Evolutionary conservation across 1,284 basidiomycete genomes (phyloP).

Genomic region (Neonothopanus nambi): DNA sequence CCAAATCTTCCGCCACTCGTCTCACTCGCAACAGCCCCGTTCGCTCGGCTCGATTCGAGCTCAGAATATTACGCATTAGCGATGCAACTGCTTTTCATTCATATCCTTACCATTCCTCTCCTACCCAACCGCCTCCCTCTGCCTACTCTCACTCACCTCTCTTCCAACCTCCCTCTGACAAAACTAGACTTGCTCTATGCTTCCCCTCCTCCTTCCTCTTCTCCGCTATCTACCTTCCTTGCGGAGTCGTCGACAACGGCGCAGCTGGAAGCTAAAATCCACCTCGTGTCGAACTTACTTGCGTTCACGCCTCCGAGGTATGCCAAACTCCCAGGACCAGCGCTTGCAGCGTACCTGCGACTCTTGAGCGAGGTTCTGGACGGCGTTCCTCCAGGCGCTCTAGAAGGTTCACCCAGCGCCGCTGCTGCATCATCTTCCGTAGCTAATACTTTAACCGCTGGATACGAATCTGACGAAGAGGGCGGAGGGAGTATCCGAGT

Average conservation of each 20-base stretch:
- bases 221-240: constrained; percentile 18
- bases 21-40: constrained; percentile 37
- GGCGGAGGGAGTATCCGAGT: constrained; percentile 26
- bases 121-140: constrained; percentile 71
- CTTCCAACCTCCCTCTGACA: constrained; percentile 37
- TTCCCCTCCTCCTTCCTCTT: constrained; percentile 3
- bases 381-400: constrained; percentile 48
- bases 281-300: constrained; percentile 67
- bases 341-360: constrained; percentile 55
- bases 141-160: constrained; percentile 42
- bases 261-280: constrained; percentile 39
- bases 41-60: constrained; percentile 20
- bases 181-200: constrained; percentile 11
- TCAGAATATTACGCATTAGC: constrained; percentile 33
- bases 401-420: constrained; percentile 42
- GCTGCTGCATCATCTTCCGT: constrained; percentile 25
- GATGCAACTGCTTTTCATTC: constrained; percentile 39
- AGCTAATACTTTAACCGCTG: neutral
- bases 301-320: constrained; percentile 53
- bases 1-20: constrained; percentile 27
- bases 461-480: constrained; percentile 39
- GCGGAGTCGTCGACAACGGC: constrained; percentile 14
- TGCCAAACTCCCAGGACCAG: constrained; percentile 39
- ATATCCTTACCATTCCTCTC: constrained; percentile 62
- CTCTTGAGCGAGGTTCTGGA: constrained; percentile 55